These are phyloP conservation scores for Suhomyces yuchorum DNA, from an alignment of 1,139 yeast species.

Conservation along the genomic window DNA sequence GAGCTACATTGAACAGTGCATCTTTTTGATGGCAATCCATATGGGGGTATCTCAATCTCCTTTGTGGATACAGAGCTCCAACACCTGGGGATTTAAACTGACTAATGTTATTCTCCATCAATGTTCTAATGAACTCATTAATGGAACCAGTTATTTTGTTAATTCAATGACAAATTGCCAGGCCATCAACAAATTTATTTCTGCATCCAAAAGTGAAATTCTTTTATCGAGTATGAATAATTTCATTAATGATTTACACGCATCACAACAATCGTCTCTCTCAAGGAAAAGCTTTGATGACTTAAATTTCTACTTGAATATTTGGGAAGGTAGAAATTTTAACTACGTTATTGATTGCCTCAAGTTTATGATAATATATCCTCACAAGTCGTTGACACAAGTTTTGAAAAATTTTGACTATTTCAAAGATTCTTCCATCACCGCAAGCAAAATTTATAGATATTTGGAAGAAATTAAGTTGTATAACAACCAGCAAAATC, in stretches of 20 bases:
- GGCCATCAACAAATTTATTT: conserved; percentile 22
- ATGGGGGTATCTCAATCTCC: conserved; percentile 27
- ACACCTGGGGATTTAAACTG: conserved; percentile 14
- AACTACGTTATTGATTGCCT: conserved; percentile 30
- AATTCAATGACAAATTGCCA: conserved; percentile 26
- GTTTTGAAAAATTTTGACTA: conserved; percentile 20
- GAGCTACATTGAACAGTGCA: conserved; percentile 33
- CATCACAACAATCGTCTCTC: conserved; percentile 13
- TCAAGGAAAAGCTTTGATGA: conserved; percentile 24
- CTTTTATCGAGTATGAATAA: conserved; percentile 17
- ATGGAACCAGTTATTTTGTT: conserved; percentile 27
- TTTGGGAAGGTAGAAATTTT: conserved; percentile 39
- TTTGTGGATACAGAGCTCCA: conserved; percentile 32
- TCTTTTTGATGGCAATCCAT: conserved; percentile 33
- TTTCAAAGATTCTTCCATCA: conserved; percentile 14
- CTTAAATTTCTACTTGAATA: conserved; percentile 27
- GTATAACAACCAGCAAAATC: conserved; percentile 25
- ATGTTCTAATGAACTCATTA: conserved; percentile 32
- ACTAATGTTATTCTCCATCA: conserved; percentile 27
- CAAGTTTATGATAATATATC: conserved; percentile 37
- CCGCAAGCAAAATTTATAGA: conserved; percentile 21
- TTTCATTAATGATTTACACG: conserved; percentile 19
- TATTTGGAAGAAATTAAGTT: conserved; percentile 28
- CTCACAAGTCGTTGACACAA: conserved; percentile 30
- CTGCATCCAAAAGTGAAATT: conserved; percentile 14